These are phyloP conservation scores for Axilococcus clingmanii DNA, from an alignment of 139 green algal species.

Conservation along the genomic window DNA sequence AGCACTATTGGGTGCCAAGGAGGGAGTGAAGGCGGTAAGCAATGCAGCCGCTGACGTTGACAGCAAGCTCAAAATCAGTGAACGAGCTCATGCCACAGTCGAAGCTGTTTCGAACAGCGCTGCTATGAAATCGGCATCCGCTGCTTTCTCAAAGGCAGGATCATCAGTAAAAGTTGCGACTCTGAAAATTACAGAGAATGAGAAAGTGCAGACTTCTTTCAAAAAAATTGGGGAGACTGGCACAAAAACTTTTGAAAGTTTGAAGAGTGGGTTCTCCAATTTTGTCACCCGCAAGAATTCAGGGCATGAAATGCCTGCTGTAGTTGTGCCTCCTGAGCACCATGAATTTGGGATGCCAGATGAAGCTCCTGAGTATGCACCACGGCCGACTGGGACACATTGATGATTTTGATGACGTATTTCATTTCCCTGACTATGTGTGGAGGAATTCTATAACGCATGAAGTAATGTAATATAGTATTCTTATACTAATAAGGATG, in stretches of 20 bases:
- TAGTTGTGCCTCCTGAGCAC: no score
- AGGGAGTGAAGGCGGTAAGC: slow-evolving; percentile 1
- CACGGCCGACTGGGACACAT: no score
- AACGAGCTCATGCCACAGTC: background rate
- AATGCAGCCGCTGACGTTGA: slow-evolving; percentile 10
- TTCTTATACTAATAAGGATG: no score
- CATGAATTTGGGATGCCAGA: no score
- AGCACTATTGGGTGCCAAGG: background rate
- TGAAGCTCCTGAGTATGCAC: no score
- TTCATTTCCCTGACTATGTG: no score
- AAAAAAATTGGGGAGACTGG: background rate
- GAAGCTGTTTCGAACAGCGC: slow-evolving; percentile 6
- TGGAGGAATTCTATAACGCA: no score
- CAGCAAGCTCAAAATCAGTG: slow-evolving; percentile 1
- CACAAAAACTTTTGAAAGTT: background rate
- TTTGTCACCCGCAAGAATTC: slow-evolving; percentile 1
- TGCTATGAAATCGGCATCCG: background rate
- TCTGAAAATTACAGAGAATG: slow-evolving; percentile 7
- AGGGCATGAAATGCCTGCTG: no score
- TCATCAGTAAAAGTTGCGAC: background rate
- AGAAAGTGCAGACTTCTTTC: background rate
- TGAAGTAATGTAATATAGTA: no score
- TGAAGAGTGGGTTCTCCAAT: slow-evolving; percentile 2
- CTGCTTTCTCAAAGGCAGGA: slow-evolving; percentile 15
- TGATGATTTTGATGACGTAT: no score